Percentiles rank a stretch among this genome's conserved stretches.
phyloP scores from a whole-genome alignment of 2,329 filamentous ascomycete species.

The Zymoseptoria ardabiliae region DNA sequence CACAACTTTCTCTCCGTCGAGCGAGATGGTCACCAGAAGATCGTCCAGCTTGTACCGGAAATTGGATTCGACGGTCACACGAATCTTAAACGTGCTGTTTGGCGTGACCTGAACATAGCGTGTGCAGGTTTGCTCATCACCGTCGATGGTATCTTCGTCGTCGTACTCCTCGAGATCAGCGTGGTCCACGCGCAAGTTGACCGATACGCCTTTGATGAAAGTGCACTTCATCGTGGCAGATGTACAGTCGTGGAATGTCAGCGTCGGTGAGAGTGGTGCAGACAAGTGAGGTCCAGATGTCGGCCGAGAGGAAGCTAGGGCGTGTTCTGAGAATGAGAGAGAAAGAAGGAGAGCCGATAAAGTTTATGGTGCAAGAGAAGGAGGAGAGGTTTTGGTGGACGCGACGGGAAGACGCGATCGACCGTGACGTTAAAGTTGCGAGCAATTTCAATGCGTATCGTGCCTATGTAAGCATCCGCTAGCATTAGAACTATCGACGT shows the following conservation, averaged over 20 bases:
- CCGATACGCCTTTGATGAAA: constrained; percentile 3
- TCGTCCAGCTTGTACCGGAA: constrained; percentile 6
- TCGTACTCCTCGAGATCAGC: constrained; percentile 11
- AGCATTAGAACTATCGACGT: neutral
- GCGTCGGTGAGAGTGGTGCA: too few relatives aligned
- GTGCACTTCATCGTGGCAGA: constrained; percentile 5
- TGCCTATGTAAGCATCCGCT: neutral
- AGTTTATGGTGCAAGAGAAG: neutral
- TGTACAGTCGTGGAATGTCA: too few relatives aligned
- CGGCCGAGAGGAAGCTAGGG: too few relatives aligned
- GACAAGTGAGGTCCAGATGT: too few relatives aligned
- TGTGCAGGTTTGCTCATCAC: neutral
- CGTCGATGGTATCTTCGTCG: constrained; percentile 4
- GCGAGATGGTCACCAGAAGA: neutral
- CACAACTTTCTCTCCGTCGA: constrained; percentile 14
- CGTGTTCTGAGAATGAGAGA: neutral
- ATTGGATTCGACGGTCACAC: neutral
- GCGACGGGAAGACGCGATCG: neutral
- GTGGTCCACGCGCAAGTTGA: constrained; percentile 7
- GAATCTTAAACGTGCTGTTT: constrained; percentile 11
- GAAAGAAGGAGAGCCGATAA: neutral
- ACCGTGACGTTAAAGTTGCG: neutral
- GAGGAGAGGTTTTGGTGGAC: neutral
- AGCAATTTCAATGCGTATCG: neutral
- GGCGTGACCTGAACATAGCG: constrained; percentile 15